These are phyloP conservation scores for Pestalotiopsis sp. DNA, from an alignment of 2,329 filamentous ascomycete genomes.

Conservation along the genomic window DNA sequence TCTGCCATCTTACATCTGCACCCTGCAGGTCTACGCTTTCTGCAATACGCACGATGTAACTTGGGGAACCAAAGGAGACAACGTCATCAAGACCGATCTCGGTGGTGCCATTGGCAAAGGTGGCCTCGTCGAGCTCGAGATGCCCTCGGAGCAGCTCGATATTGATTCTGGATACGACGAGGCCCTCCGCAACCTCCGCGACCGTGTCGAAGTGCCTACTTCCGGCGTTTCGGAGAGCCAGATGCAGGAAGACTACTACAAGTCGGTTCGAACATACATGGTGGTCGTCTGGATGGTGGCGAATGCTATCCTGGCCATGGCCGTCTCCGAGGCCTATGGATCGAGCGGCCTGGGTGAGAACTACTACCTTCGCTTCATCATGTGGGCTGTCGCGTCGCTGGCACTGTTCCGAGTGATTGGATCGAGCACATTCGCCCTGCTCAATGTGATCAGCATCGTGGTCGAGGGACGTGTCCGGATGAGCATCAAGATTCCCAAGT, in stretches of 20 bases:
- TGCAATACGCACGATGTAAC: slow-evolving; percentile 99
- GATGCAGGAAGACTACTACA: slow-evolving; percentile 98
- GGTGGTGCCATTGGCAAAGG: slow-evolving; percentile 81
- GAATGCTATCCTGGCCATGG: slow-evolving; percentile 93
- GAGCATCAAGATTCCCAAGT: slow-evolving; percentile 54
- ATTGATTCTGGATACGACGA: slow-evolving; percentile 98
- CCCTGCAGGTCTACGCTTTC: slow-evolving; percentile 96
- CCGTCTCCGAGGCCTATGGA: slow-evolving; percentile 83
- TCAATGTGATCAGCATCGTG: slow-evolving; percentile 81
- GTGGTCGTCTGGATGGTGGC: slow-evolving; percentile 92
- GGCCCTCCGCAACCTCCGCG: slow-evolving; percentile 91
- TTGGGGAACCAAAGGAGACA: slow-evolving; percentile 99
- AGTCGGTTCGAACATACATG: slow-evolving; percentile 96
- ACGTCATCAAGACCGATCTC: slow-evolving; percentile 89
- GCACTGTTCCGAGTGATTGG: slow-evolving; percentile 89
- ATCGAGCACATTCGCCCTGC: slow-evolving; percentile 76
- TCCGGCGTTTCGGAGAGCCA: slow-evolving; percentile 71
- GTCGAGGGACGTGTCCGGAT: slow-evolving; percentile 80
- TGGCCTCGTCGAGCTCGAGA: slow-evolving; percentile 87
- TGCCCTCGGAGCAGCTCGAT: slow-evolving; percentile 96
- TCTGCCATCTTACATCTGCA: slow-evolving; percentile 93
- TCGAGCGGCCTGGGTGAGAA: slow-evolving; percentile 74
- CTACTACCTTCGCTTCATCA: slow-evolving; percentile 87
- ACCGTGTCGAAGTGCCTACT: slow-evolving; percentile 80
- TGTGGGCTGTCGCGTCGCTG: slow-evolving; percentile 86